Conservation (phyloP, 768 basidiomycete species). For the Lactarius hatsudake region DNA sequence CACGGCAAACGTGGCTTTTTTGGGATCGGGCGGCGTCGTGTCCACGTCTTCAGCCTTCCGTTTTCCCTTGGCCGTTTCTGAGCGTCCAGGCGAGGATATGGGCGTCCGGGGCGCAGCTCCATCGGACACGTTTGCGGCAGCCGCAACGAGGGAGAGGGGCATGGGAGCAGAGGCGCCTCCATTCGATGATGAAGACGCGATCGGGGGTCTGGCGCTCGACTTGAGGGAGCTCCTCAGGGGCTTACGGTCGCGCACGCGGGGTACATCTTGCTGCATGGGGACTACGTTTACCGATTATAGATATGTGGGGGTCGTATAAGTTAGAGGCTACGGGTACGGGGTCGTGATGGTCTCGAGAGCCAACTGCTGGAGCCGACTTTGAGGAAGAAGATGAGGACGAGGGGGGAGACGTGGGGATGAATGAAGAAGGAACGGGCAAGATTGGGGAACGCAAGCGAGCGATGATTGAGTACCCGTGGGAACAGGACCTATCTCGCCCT, state of each 20-base stretch:
- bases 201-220: conserved; percentile 19
- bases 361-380: conserved; percentile 8
- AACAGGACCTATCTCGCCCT: not conserved
- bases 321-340: conserved; percentile 13
- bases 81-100: conserved; percentile 24
- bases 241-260: conserved; percentile 24
- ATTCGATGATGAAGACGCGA: conserved; percentile 24
- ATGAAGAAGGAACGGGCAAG: not conserved
- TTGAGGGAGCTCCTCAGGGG: conserved; percentile 27
- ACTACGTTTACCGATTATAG: conserved; percentile 17
- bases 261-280: conserved; percentile 23
- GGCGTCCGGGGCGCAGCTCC: conserved; percentile 26
- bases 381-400: not conserved
- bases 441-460: not conserved
- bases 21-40: conserved; percentile 60
- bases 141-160: conserved; percentile 25
- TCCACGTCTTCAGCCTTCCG: conserved; percentile 75
- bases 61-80: conserved; percentile 52
- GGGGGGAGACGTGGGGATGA: conserved; percentile 3
- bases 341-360: conserved; percentile 7
- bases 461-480: conserved; percentile 12
- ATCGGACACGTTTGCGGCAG: conserved; percentile 32
- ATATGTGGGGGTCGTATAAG: conserved; percentile 21
- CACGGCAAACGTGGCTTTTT: conserved; percentile 63
- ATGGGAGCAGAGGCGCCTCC: not conserved